Conservation (phyloP, 1,284 basidiomycete genomes). For the Salmacisia buchloeana region DNA sequence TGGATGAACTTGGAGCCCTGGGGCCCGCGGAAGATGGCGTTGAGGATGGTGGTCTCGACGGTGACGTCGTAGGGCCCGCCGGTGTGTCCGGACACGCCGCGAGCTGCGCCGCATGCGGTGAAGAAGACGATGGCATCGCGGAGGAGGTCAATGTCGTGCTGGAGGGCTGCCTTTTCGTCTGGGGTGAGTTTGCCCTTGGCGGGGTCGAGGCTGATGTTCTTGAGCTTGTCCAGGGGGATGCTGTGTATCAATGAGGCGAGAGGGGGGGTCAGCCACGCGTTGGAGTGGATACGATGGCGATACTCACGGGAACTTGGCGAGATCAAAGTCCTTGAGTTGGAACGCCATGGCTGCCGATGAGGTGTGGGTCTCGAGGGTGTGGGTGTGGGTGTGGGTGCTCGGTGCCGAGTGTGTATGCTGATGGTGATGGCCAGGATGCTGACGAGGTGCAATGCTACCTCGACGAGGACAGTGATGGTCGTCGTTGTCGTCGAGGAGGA, state of each 20-base stretch:
- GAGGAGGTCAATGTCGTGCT: conserved; percentile 67
- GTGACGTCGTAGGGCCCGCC: conserved; percentile 74
- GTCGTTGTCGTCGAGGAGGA: too few relatives aligned
- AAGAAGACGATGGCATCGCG: conserved; percentile 76
- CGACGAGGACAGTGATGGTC: too few relatives aligned
- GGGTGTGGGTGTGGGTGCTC: background rate
- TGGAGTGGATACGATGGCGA: background rate
- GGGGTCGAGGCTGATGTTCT: conserved; percentile 15
- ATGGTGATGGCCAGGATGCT: too few relatives aligned
- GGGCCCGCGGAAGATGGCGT: conserved; percentile 65
- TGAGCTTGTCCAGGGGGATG: conserved; percentile 14
- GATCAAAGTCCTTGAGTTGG: conserved; percentile 9
- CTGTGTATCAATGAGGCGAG: background rate
- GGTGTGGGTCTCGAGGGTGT: background rate
- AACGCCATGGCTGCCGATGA: background rate
- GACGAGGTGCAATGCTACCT: too few relatives aligned
- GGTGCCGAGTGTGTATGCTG: background rate
- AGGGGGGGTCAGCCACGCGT: background rate
- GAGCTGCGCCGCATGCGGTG: conserved; percentile 69
- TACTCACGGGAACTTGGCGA: conserved; percentile 7
- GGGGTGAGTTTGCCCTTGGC: conserved; percentile 13
- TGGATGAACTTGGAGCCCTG: conserved; percentile 40
- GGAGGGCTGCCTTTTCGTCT: conserved; percentile 18
- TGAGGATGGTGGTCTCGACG: conserved; percentile 69
- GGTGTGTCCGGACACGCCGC: conserved; percentile 70